Base-by-base conservation (phyloP, 164 flowering plant species). In the Berberis vulgaris region DNA sequence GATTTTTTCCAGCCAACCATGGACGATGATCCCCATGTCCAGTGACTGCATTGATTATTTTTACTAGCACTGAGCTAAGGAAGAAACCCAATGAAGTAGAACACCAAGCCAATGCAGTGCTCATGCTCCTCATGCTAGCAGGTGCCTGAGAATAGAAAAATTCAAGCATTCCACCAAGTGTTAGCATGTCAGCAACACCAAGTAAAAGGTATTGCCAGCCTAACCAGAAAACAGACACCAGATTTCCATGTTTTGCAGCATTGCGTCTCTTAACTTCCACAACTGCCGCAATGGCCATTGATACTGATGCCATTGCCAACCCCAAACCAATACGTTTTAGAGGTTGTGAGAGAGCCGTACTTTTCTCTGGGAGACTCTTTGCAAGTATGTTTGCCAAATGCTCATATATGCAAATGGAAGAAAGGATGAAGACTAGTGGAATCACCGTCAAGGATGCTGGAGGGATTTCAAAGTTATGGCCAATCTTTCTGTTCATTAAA, bases 81-180 rank as follows among this genome's bases (percentile, higher is more conserved):
- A 57, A 77, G 53, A 71, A 74, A 4, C 80, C 80, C 47, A 77
- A 41, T 0, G 78, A 45, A 63, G 67, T 66, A 1, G 78, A 67
- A 44, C 65, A 67, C 74, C 76, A 72, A 8, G 70, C 60, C 61
- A 78, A 68, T 39, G 74, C 72, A 55, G 76, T 66, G 8, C 73
- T 66, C 9, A 70, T 67, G 44, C 78, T 64, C n/a, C 72, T 77
- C 42, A 75, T 52, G 2, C 62, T 68, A 41, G 64, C 66, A 55
- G 78, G 78, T 3, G 73, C 70, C 61, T 78, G 72, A 1, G 74
- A 65, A 61, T 74, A 72, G 61, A 78, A 78, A 40, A 78, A 75
- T 41, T 78, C 81, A 0, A 75, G 71, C 46, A 72, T 67, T 40
- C 81, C 81, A 3, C 74, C 74, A 7, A 69, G 62, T 1, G 76